These are phyloP conservation scores for Neonectria neomacrospora DNA, from an alignment of 2,329 filamentous ascomycete species.

Conservation along the genomic window DNA sequence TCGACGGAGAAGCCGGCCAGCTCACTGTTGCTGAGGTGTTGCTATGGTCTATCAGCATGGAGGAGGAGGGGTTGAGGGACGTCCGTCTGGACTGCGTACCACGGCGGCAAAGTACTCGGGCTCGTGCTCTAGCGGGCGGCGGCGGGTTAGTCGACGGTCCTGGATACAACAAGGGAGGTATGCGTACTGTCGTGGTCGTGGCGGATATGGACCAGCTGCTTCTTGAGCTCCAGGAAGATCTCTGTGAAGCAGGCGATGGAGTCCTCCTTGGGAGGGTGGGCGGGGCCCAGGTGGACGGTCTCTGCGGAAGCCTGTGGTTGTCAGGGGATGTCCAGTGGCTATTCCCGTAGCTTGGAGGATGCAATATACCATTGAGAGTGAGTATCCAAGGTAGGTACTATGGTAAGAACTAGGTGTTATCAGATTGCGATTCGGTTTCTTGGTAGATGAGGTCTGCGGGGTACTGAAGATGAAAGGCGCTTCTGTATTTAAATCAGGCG, in stretches of 20 bases:
- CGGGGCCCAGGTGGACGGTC: conserved; percentile 61
- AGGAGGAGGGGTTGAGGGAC: neutral
- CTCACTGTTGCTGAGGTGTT: conserved; percentile 71
- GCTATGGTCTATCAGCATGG: conserved; percentile 9
- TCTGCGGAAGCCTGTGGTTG: conserved; percentile 59
- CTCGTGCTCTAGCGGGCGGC: conserved; percentile 59
- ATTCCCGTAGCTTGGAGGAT: too few relatives aligned
- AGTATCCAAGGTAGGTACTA: neutral
- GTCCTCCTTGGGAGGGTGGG: conserved; percentile 62
- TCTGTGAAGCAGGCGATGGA: conserved; percentile 61
- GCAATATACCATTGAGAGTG: conserved; percentile 33
- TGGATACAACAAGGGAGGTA: neutral
- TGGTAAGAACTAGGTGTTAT: neutral
- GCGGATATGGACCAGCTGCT: conserved; percentile 60
- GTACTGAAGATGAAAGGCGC: too few relatives aligned
- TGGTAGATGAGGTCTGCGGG: neutral
- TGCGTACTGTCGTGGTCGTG: conserved; percentile 57
- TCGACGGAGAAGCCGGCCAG: conserved; percentile 87
- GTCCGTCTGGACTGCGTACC: conserved; percentile 37
- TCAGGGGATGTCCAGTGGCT: conserved; percentile 5
- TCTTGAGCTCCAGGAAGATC: conserved; percentile 63
- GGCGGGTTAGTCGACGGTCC: neutral
- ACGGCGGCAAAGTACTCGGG: conserved; percentile 65
- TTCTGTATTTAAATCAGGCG: conserved; percentile 5
- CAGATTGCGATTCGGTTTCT: neutral